phyloP scores from a whole-genome alignment of 352 stramenopile genomes.

The Globisporangium carolinianum region DNA sequence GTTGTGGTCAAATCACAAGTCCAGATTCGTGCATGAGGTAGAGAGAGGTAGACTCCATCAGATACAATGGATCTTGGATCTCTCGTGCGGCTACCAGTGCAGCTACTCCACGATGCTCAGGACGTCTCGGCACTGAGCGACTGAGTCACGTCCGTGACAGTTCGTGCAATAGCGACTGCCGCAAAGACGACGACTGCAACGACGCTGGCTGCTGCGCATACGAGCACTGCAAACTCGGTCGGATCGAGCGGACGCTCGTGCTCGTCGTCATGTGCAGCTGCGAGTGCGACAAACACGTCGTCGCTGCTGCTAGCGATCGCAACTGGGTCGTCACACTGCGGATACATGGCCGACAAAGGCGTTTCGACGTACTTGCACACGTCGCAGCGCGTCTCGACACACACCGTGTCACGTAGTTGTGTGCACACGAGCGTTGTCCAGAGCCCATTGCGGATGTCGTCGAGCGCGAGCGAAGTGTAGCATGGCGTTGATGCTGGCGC shows the following conservation, averaged over 20 bases:
- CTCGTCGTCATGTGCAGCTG: neutral
- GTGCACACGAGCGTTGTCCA: conserved; percentile 5
- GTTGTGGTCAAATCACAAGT: too few species aligned
- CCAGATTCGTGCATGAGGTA: too few species aligned
- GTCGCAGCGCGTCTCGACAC: conserved; percentile 3
- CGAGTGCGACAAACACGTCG: neutral
- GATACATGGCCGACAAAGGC: neutral
- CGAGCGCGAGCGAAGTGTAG: neutral
- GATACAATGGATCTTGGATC: too few species aligned
- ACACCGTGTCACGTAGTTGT: neutral
- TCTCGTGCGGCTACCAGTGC: too few species aligned
- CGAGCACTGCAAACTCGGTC: neutral
- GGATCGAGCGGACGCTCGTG: neutral
- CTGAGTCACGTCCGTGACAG: neutral
- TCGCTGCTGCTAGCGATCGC: neutral
- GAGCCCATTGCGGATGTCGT: neutral
- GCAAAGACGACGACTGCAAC: neutral
- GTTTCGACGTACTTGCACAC: conserved; percentile 13
- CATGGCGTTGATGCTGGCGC: conserved; percentile 4
- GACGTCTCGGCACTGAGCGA: neutral
- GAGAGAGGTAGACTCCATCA: too few species aligned
- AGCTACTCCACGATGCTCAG: too few species aligned
- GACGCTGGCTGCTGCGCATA: neutral
- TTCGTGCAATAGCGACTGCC: neutral
- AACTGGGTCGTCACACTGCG: conserved; percentile 5